Percentiles rank a stretch among this genome's conserved stretches.
phyloP scores from a whole-genome alignment of 169 alveolate genomes.

The Eimeria brunetti region DNA sequence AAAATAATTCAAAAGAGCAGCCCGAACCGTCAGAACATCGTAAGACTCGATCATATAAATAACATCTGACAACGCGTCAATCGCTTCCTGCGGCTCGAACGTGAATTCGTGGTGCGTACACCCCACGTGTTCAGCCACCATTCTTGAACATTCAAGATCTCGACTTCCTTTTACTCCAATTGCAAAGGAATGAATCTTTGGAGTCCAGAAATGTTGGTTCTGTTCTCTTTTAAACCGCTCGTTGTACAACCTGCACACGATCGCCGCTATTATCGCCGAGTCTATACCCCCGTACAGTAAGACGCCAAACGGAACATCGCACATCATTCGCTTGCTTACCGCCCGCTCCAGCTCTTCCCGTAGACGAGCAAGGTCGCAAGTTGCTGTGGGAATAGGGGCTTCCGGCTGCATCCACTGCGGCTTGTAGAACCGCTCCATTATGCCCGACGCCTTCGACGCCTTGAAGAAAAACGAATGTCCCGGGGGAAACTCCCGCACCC shows the following conservation, averaged over 20 bases:
- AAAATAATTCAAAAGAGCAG: slow-evolving; percentile 93
- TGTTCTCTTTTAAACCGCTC: slow-evolving; percentile 37
- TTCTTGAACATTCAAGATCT: slow-evolving; percentile 81
- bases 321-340: slow-evolving; percentile 77
- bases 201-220: slow-evolving; percentile 50
- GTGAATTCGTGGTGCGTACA: slow-evolving; percentile 90
- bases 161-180: slow-evolving; percentile 89
- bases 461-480: slow-evolving; percentile 80
- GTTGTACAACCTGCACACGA: slow-evolving; percentile 82
- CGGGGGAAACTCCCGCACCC: slow-evolving; percentile 83
- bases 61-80: slow-evolving; percentile 86
- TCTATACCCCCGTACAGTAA: slow-evolving; percentile 94
- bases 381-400: not conserved
- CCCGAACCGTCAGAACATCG: slow-evolving; percentile 92
- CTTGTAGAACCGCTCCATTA: slow-evolving; percentile 47
- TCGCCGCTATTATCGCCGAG: slow-evolving; percentile 90
- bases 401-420: slow-evolving; percentile 74
- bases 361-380: slow-evolving; percentile 24
- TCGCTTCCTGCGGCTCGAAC: slow-evolving; percentile 88
- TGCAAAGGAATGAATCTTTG: slow-evolving; percentile 86
- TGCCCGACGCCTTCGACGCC: not conserved
- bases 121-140: slow-evolving; percentile 88
- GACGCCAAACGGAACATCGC: slow-evolving; percentile 94
- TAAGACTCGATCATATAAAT: slow-evolving; percentile 92
- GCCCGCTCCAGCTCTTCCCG: slow-evolving; percentile 51